Conservation (phyloP, 1,139 yeast species). For the Saccharomyces pastorianus region DNA sequence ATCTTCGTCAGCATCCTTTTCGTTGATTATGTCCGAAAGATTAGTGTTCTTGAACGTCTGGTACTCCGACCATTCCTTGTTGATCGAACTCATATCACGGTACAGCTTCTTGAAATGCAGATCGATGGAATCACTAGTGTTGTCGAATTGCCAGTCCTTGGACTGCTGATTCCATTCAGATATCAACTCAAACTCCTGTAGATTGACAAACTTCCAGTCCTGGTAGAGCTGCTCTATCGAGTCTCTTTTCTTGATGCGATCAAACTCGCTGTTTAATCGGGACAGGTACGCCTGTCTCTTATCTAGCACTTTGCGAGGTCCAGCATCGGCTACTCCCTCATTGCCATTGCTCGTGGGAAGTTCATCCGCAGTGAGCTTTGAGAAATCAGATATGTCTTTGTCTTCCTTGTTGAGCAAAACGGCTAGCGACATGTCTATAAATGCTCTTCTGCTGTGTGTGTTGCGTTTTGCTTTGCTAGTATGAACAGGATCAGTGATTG, state of each 20-base stretch:
- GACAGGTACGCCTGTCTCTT: conserved; percentile 10
- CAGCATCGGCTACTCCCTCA: background rate
- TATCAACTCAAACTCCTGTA: conserved; percentile 31
- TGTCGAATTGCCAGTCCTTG: conserved; percentile 20
- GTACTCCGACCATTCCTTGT: conserved; percentile 19
- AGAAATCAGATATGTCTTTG: conserved; percentile 6
- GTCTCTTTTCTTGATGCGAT: conserved; percentile 20
- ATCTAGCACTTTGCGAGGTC: background rate
- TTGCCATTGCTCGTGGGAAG: conserved; percentile 1
- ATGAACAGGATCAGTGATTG: background rate
- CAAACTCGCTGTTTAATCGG: conserved; percentile 19
- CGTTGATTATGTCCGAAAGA: conserved; percentile 7
- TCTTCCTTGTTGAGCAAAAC: conserved; percentile 25
- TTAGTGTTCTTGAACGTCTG: conserved; percentile 13
- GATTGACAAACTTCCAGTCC: conserved; percentile 31
- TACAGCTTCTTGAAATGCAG: conserved; percentile 13
- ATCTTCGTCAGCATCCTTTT: conserved; percentile 8
- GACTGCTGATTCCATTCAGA: conserved; percentile 29
- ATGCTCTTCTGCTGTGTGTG: background rate
- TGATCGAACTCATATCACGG: conserved; percentile 13
- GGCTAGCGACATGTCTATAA: conserved; percentile 21
- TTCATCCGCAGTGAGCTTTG: background rate
- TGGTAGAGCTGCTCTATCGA: conserved; percentile 24
- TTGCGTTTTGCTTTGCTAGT: background rate
- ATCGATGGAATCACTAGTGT: conserved; percentile 7